phyloP scores from a whole-genome alignment of 2,329 filamentous ascomycete genomes.

The Conoideocrella luteorostrata region DNA sequence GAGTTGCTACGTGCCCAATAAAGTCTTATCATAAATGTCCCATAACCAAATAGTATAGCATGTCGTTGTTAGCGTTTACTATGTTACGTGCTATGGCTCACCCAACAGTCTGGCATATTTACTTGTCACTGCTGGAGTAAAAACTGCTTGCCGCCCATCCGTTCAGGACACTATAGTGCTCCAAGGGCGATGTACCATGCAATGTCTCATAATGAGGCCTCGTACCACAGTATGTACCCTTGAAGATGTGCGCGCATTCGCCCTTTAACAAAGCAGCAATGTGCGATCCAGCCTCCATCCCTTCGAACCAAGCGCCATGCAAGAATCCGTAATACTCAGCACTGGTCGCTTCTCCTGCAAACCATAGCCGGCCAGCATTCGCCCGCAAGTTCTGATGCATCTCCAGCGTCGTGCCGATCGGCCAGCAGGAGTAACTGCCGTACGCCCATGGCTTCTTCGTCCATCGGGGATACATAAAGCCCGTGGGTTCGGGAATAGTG shows the following conservation, averaged over 20 bases:
- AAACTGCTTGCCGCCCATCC: slow-evolving; percentile 33
- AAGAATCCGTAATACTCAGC: slow-evolving; percentile 60
- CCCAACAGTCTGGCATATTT: too few species aligned
- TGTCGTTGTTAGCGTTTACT: too few species aligned
- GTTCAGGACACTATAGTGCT: slow-evolving; percentile 26
- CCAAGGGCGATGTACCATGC: slow-evolving; percentile 26
- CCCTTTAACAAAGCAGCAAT: slow-evolving; percentile 27
- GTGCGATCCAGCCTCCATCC: slow-evolving; percentile 39
- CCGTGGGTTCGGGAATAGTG: slow-evolving; percentile 51
- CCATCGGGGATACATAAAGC: slow-evolving; percentile 51
- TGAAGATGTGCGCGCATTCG: slow-evolving; percentile 12
- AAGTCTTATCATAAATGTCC: too few species aligned
- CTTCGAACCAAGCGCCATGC: slow-evolving; percentile 56
- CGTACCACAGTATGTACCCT: slow-evolving; percentile 11
- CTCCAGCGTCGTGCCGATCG: slow-evolving; percentile 53
- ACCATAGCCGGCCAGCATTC: slow-evolving; percentile 56
- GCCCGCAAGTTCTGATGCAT: slow-evolving; percentile 62
- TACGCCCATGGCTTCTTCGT: slow-evolving; percentile 34
- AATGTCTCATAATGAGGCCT: slow-evolving; percentile 16
- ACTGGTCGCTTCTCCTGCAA: slow-evolving; percentile 59
- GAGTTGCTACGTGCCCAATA: too few species aligned
- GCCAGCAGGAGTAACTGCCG: slow-evolving; percentile 65
- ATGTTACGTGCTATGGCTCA: background rate
- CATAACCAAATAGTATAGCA: too few species aligned
- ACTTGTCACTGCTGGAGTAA: background rate